These are phyloP conservation scores for Aristolochia fimbriata DNA, from an alignment of 164 flowering plant genomes.

Conservation along the genomic window DNA sequence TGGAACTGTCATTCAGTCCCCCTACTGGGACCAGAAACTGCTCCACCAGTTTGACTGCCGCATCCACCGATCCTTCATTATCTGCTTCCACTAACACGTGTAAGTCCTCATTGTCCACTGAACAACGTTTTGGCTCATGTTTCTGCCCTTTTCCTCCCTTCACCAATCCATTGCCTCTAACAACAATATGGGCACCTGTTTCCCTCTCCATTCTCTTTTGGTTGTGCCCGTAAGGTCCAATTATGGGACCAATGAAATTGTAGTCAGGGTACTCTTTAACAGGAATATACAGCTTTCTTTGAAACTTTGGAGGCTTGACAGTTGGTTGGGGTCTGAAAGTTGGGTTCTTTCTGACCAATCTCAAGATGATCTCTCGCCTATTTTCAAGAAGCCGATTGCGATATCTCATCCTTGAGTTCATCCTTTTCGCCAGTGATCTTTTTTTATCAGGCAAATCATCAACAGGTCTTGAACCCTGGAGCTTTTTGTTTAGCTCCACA, in stretches of 20 bases:
- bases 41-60: slow-evolving; percentile 33
- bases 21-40: slow-evolving; percentile 30
- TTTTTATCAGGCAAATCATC: slow-evolving; percentile 15
- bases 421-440: slow-evolving; percentile 19
- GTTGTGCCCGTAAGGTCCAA: slow-evolving; percentile 39
- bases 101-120: slow-evolving; percentile 28
- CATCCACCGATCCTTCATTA: slow-evolving; percentile 28
- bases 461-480: slow-evolving; percentile 11
- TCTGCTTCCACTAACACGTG: slow-evolving; percentile 42
- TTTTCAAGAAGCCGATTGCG: slow-evolving; percentile 17
- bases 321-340: slow-evolving; percentile 22
- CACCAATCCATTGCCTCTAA: slow-evolving; percentile 32
- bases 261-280: slow-evolving; percentile 34
- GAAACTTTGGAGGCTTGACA: slow-evolving; percentile 16
- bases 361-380: slow-evolving; percentile 23
- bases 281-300: slow-evolving; percentile 42
- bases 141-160: slow-evolving; percentile 5
- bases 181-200: slow-evolving; percentile 33
- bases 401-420: slow-evolving; percentile 15
- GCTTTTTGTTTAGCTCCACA: slow-evolving; percentile 15
- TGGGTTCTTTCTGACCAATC: slow-evolving; percentile 26
- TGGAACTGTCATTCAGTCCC: slow-evolving; percentile 8
- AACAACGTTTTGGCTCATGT: slow-evolving; percentile 4
- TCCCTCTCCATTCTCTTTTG: slow-evolving; percentile 38
- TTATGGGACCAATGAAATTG: slow-evolving; percentile 37